Percentiles rank a stretch among this genome's conserved stretches.
phyloP scores from a whole-genome alignment of 495 filamentous ascomycete species.

The Lasiosphaeris hirsuta region DNA sequence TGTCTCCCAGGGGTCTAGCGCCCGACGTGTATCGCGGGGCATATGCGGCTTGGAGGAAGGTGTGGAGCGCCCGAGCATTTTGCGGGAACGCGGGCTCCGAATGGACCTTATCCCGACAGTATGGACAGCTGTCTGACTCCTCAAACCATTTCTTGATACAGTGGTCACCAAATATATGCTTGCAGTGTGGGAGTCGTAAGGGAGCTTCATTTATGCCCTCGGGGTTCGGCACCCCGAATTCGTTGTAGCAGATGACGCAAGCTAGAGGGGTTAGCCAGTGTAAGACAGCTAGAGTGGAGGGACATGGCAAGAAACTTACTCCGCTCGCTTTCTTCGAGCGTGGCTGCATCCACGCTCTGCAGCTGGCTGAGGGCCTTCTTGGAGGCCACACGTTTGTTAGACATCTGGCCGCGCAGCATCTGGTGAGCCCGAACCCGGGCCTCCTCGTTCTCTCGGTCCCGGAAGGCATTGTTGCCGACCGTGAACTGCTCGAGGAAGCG shows the following conservation, averaged over 20 bases:
- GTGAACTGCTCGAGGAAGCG: conserved; percentile 22
- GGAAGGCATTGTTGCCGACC: neutral
- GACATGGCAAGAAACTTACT: conserved; percentile 36
- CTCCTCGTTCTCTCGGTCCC: conserved; percentile 20
- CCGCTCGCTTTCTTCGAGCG: conserved; percentile 42
- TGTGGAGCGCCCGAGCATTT: conserved; percentile 13
- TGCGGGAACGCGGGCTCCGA: conserved; percentile 36
- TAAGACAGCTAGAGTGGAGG: neutral
- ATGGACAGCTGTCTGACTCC: conserved; percentile 56
- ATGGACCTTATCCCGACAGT: conserved; percentile 54
- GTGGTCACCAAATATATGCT: conserved; percentile 56
- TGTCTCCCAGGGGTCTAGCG: neutral
- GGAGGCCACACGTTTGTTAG: conserved; percentile 44
- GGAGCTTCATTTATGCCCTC: conserved; percentile 51
- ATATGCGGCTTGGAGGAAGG: conserved; percentile 16
- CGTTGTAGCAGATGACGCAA: conserved; percentile 58
- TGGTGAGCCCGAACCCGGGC: conserved; percentile 35
- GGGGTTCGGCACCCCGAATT: conserved; percentile 48
- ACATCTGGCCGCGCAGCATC: conserved; percentile 36
- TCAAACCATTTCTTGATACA: conserved; percentile 61
- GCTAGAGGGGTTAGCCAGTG: conserved; percentile 28
- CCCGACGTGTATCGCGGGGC: neutral
- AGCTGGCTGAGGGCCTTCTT: conserved; percentile 44
- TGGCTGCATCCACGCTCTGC: conserved; percentile 39
- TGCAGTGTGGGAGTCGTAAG: conserved; percentile 52